Base-by-base conservation (phyloP, 495 filamentous ascomycete species). In the Talaromyces wortmannii region DNA sequence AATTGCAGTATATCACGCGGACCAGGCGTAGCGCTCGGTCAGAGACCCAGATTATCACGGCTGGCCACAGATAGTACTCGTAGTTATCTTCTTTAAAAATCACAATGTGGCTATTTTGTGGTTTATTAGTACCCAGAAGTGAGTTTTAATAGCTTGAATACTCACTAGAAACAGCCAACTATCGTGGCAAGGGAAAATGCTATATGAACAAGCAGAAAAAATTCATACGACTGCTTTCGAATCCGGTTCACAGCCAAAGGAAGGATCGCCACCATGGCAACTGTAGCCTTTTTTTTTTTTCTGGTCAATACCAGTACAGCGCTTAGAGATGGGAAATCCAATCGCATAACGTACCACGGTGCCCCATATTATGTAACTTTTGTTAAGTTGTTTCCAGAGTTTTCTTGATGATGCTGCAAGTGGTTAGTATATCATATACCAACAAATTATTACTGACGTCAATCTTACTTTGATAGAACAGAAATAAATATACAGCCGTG, bases 201-300 rank as follows among this genome's bases (percentile, higher is more conserved):
- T 43, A 84, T 78, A 54, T 85, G 82, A 29, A 71, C 59, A 15
- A 77, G 55, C 8, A 83, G 65, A 53, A 84, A 84, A 15, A 76
- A 59, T 55, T 85, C 82, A 57, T 83, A 84, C 8, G 62, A 65
- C 31, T 63, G 64, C 33, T 65, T 68, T 6, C 82, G 73, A 29
- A 83, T 64, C 30, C 67, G 69, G 36, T 77, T 70, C 6, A 81
- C 57, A 1, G 80, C 79, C 33, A 75, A 64, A 17, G 70, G 58
- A 12, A 76, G 52, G 10, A 83, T 48, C 1, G 79, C 33, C 7
- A 72, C 55, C 75, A 82, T 84, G 18, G 70, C 61, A 5, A 74
- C 52, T 43, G 73, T 79, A 0, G 74, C 80, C 77, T 82, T 42
- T 30, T 10, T 40, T 40, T 82, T 42, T 30, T 10, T 40, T 40